Evolutionary conservation across 495 filamentous ascomycete species (phyloP), one percentile per base, ranked within the genome.

Genomic region (Monascus purpureus): DNA sequence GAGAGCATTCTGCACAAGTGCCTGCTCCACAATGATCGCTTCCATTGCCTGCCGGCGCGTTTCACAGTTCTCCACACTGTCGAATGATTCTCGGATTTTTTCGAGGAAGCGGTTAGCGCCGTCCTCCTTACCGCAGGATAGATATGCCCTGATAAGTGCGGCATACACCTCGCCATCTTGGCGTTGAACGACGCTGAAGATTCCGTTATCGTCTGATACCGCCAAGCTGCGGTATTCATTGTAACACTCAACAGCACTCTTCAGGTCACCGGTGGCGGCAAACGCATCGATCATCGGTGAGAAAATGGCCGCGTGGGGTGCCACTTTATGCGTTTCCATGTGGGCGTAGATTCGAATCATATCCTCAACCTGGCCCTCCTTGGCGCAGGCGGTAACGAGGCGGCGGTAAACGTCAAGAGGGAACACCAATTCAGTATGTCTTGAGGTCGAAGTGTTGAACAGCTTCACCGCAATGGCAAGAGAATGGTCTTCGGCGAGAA

Each of bases 241-340:
- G 58, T 93, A 95, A 59, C 82, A 84, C 45, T 96, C 90, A 8
- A 93, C 77, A n/a, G 84, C 92, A 40, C 80, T 88, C 45, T 67
- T 63, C 23, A 96, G 64, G 45, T 97, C 84, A 11, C 84, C 77
- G 4, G 67, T 67, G 17, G 68, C 68, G 27, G 80, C 85, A 47
- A 94, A 96, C 0, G 84, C 85, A 24, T 81, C 72, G 46, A 97
- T 96, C 82, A 97, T 93, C 9, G 75, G 68, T 2, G 83, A 74
- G 55, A 93, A 94, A 20, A 86, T 85, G 25, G 77, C 73, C 13
- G 82, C 75, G 38, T 72, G 73, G 0, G 88, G 81, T 9, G 66
- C 67, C 14, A 85, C 68, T 33, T 72, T 74, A 33, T 69, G 72
- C 26, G 64, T 53, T 50, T 94, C 86, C 82, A 95, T 87, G 49